Conservation (phyloP, 164 flowering plant genomes). For the Malania oleifera region DNA sequence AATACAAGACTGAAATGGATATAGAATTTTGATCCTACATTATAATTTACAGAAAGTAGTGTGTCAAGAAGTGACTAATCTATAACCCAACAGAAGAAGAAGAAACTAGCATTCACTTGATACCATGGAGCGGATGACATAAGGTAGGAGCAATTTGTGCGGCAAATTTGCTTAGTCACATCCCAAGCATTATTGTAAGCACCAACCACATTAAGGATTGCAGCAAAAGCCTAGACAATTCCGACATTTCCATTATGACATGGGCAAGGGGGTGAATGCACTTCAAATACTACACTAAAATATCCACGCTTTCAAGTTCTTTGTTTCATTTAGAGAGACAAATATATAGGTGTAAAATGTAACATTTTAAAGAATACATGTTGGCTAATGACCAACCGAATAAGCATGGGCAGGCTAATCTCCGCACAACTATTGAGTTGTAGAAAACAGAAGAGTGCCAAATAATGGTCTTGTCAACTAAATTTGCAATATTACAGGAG, state of each 20-base stretch:
- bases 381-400: slow-evolving; percentile 58
- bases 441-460: slow-evolving; percentile 7
- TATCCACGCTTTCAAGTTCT: background rate
- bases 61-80: background rate
- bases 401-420: slow-evolving; percentile 85
- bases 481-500: background rate
- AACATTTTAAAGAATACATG: slow-evolving; percentile 44
- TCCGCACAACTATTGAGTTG: slow-evolving; percentile 88
- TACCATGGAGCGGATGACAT: slow-evolving; percentile 91
- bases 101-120: background rate
- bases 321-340: background rate
- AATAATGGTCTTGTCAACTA: background rate
- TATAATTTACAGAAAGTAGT: background rate
- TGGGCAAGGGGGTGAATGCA: slow-evolving; percentile 30
- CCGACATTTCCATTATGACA: slow-evolving; percentile 52
- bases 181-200: slow-evolving; percentile 62
- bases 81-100: background rate
- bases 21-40: slow-evolving; percentile 79
- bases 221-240: slow-evolving; percentile 85
- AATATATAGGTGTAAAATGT: background rate
- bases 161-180: slow-evolving; percentile 64
- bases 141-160: slow-evolving; percentile 63
- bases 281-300: slow-evolving; percentile 59
- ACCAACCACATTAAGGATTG: slow-evolving; percentile 77
- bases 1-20: slow-evolving; percentile 96